Evolutionary conservation across 176 grass and related monocot species (phyloP).

Genomic region (Cymbopogon citratus): DNA sequence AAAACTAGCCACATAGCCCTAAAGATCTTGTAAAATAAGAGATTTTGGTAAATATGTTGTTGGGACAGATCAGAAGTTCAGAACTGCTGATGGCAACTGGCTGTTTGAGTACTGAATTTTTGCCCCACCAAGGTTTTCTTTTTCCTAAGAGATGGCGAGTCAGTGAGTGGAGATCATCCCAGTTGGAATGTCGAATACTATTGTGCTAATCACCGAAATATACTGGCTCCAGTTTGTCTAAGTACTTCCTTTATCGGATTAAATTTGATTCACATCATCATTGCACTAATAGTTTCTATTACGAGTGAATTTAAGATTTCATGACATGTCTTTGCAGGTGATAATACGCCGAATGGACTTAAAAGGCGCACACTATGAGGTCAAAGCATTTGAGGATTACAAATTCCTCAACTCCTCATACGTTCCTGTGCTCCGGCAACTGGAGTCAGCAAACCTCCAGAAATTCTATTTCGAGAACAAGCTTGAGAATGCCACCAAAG

Average conservation of each 20-base stretch:
- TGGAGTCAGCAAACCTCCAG: conserved; percentile 91
- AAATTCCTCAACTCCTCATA: conserved; percentile 97
- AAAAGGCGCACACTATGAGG: conserved; percentile 79
- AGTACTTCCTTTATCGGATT: not conserved
- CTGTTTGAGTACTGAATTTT: not conserved
- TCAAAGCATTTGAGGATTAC: conserved; percentile 92
- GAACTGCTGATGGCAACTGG: not conserved
- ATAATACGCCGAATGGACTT: conserved; percentile 80
- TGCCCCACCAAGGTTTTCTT: not conserved
- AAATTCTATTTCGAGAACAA: conserved; percentile 99
- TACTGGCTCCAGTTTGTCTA: not conserved
- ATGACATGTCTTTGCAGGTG: conserved; percentile 34
- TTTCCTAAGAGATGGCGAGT: not conserved
- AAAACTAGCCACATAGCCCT: not conserved
- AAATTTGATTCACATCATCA: not conserved
- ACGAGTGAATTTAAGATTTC: not conserved
- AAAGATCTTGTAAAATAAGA: not conserved
- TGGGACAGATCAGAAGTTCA: not conserved
- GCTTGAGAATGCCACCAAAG: conserved; percentile 98
- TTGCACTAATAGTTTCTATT: conserved; percentile 7
- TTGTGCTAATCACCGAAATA: not conserved
- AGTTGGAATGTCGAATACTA: not conserved
- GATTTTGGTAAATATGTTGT: not conserved
- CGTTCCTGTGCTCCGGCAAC: conserved; percentile 90
- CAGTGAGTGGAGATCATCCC: not conserved